Evolutionary conservation across 306 rosid species (phyloP), one percentile per base, ranked within the genome.

Genomic region (Prunus kanzakura): DNA sequence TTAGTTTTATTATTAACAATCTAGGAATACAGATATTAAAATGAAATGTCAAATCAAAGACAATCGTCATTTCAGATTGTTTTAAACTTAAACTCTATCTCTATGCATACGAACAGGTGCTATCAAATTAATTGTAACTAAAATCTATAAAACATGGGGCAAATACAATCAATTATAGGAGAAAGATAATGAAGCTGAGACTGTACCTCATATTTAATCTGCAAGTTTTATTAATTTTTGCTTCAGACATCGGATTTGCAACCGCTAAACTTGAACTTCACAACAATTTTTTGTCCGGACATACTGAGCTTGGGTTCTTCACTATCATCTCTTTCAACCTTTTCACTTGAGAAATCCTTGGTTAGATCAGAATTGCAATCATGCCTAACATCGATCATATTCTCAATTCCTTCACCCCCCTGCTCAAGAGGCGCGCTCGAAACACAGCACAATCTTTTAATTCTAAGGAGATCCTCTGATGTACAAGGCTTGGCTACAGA

Each of bases 401-500:
- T 35, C 64, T 78, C 77, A 13, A 7, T 74, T 67, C 50, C 79
- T 77, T 75, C 82, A 70, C 18, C 77, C 20, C 30, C 84, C 49
- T 74, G 29, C 60, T 81, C 87, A 27, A 69, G 72, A 65, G 78
- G 67, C 20, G 30, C 20, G 14, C 46, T 66, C 2, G 74, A 55
- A 61, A 77, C 20, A 64, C 78, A 71, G 35, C 50, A 78, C 56
- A 87, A 78, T 76, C 63, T 74, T 79, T 82, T 80, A 22, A 82
- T 77, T 78, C 73, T 70, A 64, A 72, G 20, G 25, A 76, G 86
- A 50, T 87, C 88, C 58, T 88, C 88, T n/a, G 9, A 19, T 18
- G 84, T 79, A 69, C 85, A 74, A 45, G 66, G 82, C 77, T 76
- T 51, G n/a, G 94, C 89, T 10, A 18, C 85, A 4, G 83, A 79